Evolutionary conservation across 73 alveolate species (phyloP).

Genomic region (Loxodes magnus): DNA sequence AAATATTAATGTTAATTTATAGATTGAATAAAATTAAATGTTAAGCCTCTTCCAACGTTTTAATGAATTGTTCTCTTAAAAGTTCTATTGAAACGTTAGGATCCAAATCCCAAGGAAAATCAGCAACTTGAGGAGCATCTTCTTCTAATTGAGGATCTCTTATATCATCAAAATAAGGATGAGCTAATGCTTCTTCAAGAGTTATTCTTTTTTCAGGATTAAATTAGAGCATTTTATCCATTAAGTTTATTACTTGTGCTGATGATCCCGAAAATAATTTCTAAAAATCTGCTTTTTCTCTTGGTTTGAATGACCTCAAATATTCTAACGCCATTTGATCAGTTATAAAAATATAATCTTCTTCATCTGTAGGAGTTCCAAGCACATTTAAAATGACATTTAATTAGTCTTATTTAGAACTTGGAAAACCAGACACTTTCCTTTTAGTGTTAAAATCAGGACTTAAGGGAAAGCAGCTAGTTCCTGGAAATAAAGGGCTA

Average conservation of each 20-base stretch:
- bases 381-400: slow-evolving; percentile 74
- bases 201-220: slow-evolving; percentile 67
- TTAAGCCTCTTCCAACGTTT: too few species aligned
- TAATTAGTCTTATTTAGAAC: slow-evolving; percentile 73
- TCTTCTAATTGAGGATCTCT: slow-evolving; percentile 34
- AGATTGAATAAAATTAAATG: too few species aligned
- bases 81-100: slow-evolving; percentile 25
- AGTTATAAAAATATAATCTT: slow-evolving; percentile 46
- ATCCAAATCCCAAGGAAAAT: slow-evolving; percentile 22
- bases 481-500: slow-evolving; percentile 94
- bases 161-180: slow-evolving; percentile 40
- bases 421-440: slow-evolving; percentile 70
- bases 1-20: too few species aligned
- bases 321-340: slow-evolving; percentile 75
- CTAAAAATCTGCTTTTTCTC: slow-evolving; percentile 36
- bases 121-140: slow-evolving; percentile 25
- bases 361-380: slow-evolving; percentile 77
- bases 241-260: slow-evolving; percentile 50
- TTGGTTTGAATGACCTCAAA: slow-evolving; percentile 53
- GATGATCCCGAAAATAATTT: slow-evolving; percentile 53
- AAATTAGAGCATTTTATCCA: slow-evolving; percentile 48
- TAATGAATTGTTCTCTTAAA: slow-evolving; percentile 24
- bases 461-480: slow-evolving; percentile 86
- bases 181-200: slow-evolving; percentile 64
- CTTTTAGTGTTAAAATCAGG: slow-evolving; percentile 74